Base-by-base conservation (phyloP, 176 grass and related monocot species). In the Puccinellia tenuiflora region DNA sequence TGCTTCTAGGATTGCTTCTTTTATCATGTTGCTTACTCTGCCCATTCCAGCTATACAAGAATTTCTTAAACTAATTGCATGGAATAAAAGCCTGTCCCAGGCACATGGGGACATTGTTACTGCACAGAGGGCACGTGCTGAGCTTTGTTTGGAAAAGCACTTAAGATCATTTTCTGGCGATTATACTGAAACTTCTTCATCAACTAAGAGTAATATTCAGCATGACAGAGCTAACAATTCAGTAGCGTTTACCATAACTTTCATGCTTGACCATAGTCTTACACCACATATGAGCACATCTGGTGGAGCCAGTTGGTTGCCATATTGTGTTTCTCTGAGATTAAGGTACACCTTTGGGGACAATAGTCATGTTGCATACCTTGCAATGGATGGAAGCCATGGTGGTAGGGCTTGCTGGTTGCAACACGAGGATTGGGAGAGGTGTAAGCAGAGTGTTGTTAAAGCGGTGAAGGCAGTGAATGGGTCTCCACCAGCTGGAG, bases 1-100 rank as follows among this genome's bases (percentile, higher is more conserved):
- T 84, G 88, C 90, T 82, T 98, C 92, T 50, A 87, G 92, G 55
- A 91, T 93, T 86, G 92, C 95, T 81, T 98, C 95, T 80, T 98
- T 98, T 76, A 87, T 98, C 64, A 98, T 92, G 72, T 90, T 98
- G 46, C 92, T 98, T 83, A 98, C 95, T 38, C 83, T 98, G 11
- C 95, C 95, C 42, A 88, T 93, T 69, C 86, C 92, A 77, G 90
- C 89, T 61, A 54, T 98, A 42, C 90, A 82, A 47, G 95, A 98
- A 75, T 98, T 98, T 53, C 66, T 91, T 75, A 95, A 92, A 77
- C 75, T 98, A 85, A 92, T 98, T 77, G 79, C 90, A 65, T 98
- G 96, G 96, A 93, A 95, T 67, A 98, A 93, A 88, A 88, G 87
- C 62, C 84, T 91, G 68, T 81, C 73, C 59, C 88, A 91, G 37